Percentiles rank a stretch among this genome's conserved stretches.
Evolutionary conservation across 1,284 basidiomycete species (phyloP).

Genomic region (Neolentinus lepideus): DNA sequence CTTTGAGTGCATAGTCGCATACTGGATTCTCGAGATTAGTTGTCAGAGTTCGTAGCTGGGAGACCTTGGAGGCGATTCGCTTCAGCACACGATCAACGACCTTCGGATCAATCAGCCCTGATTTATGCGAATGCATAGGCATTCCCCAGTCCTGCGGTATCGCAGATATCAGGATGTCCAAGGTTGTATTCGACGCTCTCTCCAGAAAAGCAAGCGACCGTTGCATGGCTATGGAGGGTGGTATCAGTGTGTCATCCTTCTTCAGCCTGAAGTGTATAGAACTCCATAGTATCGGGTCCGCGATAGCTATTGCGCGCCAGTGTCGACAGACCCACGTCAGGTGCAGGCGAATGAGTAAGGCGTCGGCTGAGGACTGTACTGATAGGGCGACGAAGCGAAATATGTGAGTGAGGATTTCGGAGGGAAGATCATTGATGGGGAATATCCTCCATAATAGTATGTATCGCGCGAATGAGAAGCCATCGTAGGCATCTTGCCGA

Average conservation of each 20-base stretch:
- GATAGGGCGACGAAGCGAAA: constrained; percentile 50
- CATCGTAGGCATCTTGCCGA: constrained; percentile 1
- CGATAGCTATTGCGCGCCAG: constrained; percentile 42
- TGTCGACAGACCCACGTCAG: constrained; percentile 51
- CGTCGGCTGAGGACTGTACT: constrained; percentile 22
- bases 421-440: constrained; percentile 51
- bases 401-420: constrained; percentile 56
- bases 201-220: constrained; percentile 46
- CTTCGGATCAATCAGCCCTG: constrained; percentile 23
- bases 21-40: constrained; percentile 34
- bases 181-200: constrained; percentile 39
- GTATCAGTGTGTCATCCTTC: constrained; percentile 21
- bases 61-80: constrained; percentile 25
- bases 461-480: constrained; percentile 12
- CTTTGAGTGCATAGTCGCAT: constrained; percentile 40
- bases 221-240: constrained; percentile 27
- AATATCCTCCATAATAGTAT: constrained; percentile 39
- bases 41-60: constrained; percentile 48
- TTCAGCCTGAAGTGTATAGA: constrained; percentile 42
- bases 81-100: constrained; percentile 38
- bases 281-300: constrained; percentile 51
- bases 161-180: constrained; percentile 55
- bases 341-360: constrained; percentile 32
- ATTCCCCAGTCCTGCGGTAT: constrained; percentile 25
- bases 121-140: constrained; percentile 5